Evolutionary conservation across 2,329 filamentous ascomycete genomes (phyloP).

Genomic region (Neocatenulostroma microsporum): DNA sequence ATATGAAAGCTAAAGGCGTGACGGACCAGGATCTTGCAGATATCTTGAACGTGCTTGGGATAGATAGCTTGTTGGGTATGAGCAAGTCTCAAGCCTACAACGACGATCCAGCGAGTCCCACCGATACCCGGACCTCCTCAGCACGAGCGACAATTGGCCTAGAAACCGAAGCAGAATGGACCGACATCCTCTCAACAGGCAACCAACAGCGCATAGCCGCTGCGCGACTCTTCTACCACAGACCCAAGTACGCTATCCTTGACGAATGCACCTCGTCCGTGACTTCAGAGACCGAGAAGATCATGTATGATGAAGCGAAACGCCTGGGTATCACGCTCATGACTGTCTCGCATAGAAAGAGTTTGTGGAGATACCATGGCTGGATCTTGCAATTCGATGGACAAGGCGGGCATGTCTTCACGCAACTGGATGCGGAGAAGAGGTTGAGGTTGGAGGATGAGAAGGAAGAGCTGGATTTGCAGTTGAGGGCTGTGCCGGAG

Average conservation of each 20-base stretch:
- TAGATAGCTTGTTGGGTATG: constrained; percentile 72
- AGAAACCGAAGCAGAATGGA: constrained; percentile 95
- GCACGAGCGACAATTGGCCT: constrained; percentile 51
- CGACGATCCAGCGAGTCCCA: constrained; percentile 8
- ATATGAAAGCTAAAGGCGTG: constrained; percentile 77
- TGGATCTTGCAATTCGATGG: constrained; percentile 96
- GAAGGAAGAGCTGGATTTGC: constrained; percentile 84
- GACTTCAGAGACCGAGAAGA: constrained; percentile 87
- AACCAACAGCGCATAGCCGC: constrained; percentile 95
- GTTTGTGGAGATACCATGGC: constrained; percentile 93
- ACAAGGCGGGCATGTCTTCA: constrained; percentile 85
- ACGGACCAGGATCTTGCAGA: constrained; percentile 71
- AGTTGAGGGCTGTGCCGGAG: constrained; percentile 77
- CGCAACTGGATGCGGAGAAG: constrained; percentile 76
- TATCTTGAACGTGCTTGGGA: constrained; percentile 71
- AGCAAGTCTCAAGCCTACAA: constrained; percentile 7
- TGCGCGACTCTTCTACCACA: constrained; percentile 90
- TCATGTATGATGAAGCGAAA: constrained; percentile 98
- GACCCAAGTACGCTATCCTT: constrained; percentile 85
- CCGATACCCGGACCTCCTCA: constrained; percentile 9
- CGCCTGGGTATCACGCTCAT: constrained; percentile 85
- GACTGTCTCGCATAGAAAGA: constrained; percentile 87
- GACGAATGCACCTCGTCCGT: constrained; percentile 95
- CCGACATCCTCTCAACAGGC: constrained; percentile 83
- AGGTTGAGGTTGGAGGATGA: constrained; percentile 86